Evolutionary conservation across 345 rosid genomes (phyloP).

Genomic region (Eucalyptus microcorys): DNA sequence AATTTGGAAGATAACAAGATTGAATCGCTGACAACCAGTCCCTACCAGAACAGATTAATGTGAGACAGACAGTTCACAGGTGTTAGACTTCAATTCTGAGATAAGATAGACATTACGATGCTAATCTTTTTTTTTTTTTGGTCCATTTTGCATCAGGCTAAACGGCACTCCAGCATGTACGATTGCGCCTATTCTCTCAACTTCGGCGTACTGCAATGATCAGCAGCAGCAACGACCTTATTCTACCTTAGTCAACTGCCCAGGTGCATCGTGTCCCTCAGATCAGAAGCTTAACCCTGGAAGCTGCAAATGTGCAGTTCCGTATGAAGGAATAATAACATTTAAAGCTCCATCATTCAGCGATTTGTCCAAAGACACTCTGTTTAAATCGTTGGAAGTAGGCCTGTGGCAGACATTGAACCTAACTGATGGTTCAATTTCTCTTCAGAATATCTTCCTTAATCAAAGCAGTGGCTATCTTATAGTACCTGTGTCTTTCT

Average conservation of each 20-base stretch:
- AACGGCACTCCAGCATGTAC: constrained; percentile 80
- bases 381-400: constrained; percentile 69
- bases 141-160: constrained; percentile 32
- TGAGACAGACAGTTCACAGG: constrained; percentile 3
- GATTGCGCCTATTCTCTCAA: constrained; percentile 13
- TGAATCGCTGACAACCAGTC: neutral
- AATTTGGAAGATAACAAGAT: constrained; percentile 21
- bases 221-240: constrained; percentile 10
- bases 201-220: neutral
- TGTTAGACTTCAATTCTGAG: neutral
- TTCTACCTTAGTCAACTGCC: constrained; percentile 66
- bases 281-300: constrained; percentile 79
- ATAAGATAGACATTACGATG: neutral
- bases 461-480: constrained; percentile 58
- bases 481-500: constrained; percentile 67
- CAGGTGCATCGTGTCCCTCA: constrained; percentile 39
- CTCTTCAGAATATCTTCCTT: constrained; percentile 61
- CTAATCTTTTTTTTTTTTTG: neutral
- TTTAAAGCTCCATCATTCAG: constrained; percentile 73
- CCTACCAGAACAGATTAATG: constrained; percentile 44
- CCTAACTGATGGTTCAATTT: constrained; percentile 74
- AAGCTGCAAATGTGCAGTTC: constrained; percentile 84
- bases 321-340: constrained; percentile 72
- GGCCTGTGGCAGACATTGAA: constrained; percentile 55
- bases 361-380: constrained; percentile 42